phyloP scores from a whole-genome alignment of 1,139 yeast species.

The Saccharomycopsis hybrid region DNA sequence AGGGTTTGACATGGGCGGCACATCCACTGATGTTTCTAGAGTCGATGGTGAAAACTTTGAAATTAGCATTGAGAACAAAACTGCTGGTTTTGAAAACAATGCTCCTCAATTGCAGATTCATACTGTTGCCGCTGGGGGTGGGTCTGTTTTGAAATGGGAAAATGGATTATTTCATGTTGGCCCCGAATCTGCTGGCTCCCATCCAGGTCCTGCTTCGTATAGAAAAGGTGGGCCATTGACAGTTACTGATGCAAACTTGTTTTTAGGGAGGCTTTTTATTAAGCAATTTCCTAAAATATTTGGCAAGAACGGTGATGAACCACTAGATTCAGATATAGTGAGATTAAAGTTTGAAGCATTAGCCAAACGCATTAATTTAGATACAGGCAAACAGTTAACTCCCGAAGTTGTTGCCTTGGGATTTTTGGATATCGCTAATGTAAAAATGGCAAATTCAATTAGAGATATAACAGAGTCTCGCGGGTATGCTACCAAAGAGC shows the following conservation, averaged over 20 bases:
- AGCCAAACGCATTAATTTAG: constrained; percentile 37
- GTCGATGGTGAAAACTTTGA: constrained; percentile 36
- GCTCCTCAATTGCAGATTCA: constrained; percentile 52
- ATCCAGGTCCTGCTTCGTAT: constrained; percentile 56
- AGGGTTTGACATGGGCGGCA: constrained; percentile 60
- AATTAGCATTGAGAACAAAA: constrained; percentile 47
- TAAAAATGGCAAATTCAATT: constrained; percentile 50
- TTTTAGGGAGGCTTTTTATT: constrained; percentile 47
- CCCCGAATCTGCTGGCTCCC: constrained; percentile 53
- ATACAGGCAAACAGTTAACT: constrained; percentile 29
- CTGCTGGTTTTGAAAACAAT: constrained; percentile 49
- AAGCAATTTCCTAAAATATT: constrained; percentile 50
- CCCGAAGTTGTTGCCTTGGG: constrained; percentile 46
- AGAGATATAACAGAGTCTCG: constrained; percentile 49
- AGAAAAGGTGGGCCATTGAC: constrained; percentile 54
- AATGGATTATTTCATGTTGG: constrained; percentile 52
- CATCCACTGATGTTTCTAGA: constrained; percentile 52
- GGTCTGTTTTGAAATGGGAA: constrained; percentile 44
- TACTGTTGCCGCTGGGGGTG: constrained; percentile 60
- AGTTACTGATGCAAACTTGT: constrained; percentile 50
- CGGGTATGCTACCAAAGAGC: constrained; percentile 40
- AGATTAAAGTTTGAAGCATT: constrained; percentile 35
- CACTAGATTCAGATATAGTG: constrained; percentile 39
- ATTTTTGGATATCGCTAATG: constrained; percentile 46
- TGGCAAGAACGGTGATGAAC: constrained; percentile 47